Evolutionary conservation across 257 asterid genomes (phyloP), one percentile per base, ranked within the genome.

Genomic region (Penstemon newberryi): DNA sequence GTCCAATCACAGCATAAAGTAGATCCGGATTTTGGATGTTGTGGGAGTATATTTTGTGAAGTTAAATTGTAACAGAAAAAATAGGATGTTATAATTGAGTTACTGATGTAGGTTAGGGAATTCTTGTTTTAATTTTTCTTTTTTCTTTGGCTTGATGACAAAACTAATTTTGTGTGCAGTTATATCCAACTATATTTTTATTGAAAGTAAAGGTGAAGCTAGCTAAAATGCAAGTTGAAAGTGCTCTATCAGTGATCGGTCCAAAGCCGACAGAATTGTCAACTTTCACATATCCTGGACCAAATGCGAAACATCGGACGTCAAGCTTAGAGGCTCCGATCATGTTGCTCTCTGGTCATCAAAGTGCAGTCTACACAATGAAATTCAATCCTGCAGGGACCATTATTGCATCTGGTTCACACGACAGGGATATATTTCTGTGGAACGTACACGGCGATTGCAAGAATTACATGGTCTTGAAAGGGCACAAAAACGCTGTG

Each of bases 401-500:
- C 66, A 72, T 86, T 57, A 79, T 94, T 52, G 97, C 97, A 43
- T 94, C 97, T 43, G 99, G 97, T 60, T 91, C 99, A 3, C 97
- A 94, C 13, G 99, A 91, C 71, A 84, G 77, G 80, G 99, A 94
- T 71, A 91, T 94, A 18, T 94, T 91, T 69, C 83, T 94, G 61
- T 94, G 99, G 97, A 81, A 89, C 64, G 89, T 85, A 41, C 82
- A 84, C 15, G 93, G 91, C 15, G 97, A 94, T 56, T 94, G 99
- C 84, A 91, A 89, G 83, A 94, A 94, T 71, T 94, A 75, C 66
- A 85, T 87, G 91, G 95, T 91, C 71, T 69, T 94, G 70, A 87
- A 79, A 80, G 99, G 97, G 63, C 99, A 94, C 86, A 94, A 91
- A 80, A 94, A 94, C 69, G 97, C 99, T 3, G 90, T 94, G 60